Conservation (phyloP, 768 basidiomycete genomes). For the Mycena pura region DNA sequence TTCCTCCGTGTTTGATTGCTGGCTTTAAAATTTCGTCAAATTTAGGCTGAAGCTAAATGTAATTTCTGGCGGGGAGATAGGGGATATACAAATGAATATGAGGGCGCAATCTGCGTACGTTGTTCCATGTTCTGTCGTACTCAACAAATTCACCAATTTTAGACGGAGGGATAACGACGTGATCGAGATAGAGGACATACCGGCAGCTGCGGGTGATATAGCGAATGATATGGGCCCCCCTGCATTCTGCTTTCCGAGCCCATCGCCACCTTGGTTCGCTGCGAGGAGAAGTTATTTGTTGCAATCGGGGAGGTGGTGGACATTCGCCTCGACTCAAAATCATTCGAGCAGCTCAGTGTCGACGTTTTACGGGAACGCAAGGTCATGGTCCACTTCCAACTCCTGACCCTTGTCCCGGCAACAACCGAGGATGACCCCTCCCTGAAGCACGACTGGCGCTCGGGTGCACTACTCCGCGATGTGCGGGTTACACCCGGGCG, state of each 20-base stretch:
- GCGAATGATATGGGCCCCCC: too few species aligned
- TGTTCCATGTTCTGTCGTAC: too few species aligned
- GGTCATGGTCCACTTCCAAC: neutral
- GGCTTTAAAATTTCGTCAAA: too few species aligned
- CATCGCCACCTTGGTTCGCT: neutral
- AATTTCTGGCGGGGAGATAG: too few species aligned
- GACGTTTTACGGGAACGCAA: neutral
- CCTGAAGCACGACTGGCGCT: slow-evolving; percentile 3
- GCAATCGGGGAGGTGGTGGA: neutral
- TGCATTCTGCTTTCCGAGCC: neutral
- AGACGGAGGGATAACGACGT: too few species aligned
- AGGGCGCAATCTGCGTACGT: too few species aligned
- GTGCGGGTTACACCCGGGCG: neutral
- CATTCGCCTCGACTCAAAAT: neutral
- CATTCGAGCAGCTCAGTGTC: neutral
- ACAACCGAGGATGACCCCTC: neutral
- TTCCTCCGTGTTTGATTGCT: too few species aligned
- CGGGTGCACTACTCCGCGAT: neutral
- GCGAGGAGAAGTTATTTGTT: neutral
- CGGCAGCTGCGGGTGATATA: too few species aligned
- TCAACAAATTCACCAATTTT: too few species aligned
- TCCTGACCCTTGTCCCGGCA: neutral
- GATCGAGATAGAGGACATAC: too few species aligned
- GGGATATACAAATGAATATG: too few species aligned
- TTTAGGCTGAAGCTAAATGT: too few species aligned